Evolutionary conservation across 225 moss, liverwort and hornwort species (phyloP).

Genomic region (Sphagnum tenellum): DNA sequence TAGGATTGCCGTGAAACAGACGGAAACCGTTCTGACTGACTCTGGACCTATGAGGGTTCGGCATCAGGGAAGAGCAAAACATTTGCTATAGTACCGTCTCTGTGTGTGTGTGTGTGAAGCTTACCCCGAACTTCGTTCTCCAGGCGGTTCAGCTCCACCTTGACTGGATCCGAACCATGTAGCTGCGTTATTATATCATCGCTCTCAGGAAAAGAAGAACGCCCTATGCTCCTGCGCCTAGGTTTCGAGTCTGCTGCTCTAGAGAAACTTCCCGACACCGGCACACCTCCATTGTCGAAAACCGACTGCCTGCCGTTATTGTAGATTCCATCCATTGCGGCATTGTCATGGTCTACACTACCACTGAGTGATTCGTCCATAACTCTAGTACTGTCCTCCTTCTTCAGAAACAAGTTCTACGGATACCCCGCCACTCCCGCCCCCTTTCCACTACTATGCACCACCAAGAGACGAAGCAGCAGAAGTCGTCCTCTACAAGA

Average conservation of each 20-base stretch:
- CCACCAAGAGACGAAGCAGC: not conserved
- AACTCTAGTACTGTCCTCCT: conserved; percentile 2
- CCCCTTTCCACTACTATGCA: conserved; percentile 19
- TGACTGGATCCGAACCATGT: conserved; percentile 61
- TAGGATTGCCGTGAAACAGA: too few species aligned
- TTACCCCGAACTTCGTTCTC: conserved; percentile 60
- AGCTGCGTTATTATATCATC: conserved; percentile 49
- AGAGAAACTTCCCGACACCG: conserved; percentile 34
- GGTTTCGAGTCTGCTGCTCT: conserved; percentile 33
- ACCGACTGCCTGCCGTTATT: conserved; percentile 44
- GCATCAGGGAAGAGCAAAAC: not conserved
- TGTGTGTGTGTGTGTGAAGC: conserved; percentile 4
- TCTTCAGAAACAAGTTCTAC: not conserved
- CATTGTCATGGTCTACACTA: conserved; percentile 46
- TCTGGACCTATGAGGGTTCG: not conserved
- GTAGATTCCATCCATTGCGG: conserved; percentile 49
- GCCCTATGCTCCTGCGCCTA: conserved; percentile 26
- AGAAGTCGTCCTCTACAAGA: not conserved
- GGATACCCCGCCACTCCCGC: not conserved
- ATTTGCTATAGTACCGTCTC: not conserved
- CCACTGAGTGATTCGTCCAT: conserved; percentile 61
- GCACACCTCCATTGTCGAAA: conserved; percentile 31
- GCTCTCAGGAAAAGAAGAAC: conserved; percentile 38
- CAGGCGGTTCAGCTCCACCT: conserved; percentile 58
- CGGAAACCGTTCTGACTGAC: too few species aligned